Evolutionary conservation across 176 grass and related monocot genomes (phyloP).

Genomic region (Ampelocalamus luodianensis): DNA sequence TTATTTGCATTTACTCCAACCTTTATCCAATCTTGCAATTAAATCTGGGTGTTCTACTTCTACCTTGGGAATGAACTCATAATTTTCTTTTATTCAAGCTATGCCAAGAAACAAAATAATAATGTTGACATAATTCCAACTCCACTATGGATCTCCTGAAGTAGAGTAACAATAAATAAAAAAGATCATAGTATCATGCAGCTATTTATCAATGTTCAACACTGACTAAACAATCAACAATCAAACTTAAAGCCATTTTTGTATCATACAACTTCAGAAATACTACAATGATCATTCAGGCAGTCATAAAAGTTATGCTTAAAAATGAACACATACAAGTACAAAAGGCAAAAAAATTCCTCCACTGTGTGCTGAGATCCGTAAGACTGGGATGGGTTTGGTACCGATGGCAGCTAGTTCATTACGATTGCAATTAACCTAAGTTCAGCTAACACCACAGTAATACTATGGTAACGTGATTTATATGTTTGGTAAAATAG

Average conservation of each 20-base stretch:
- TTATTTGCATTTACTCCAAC: neutral
- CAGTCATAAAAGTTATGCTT: slow-evolving; percentile 1
- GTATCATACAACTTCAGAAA: neutral
- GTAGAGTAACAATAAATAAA: neutral
- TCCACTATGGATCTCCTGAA: neutral
- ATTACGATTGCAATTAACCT: neutral
- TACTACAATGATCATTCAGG: neutral
- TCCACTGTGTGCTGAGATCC: neutral
- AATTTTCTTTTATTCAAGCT: slow-evolving; percentile 13
- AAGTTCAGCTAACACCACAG: neutral
- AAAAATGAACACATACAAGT: slow-evolving; percentile 16
- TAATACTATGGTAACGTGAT: neutral
- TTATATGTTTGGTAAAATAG: neutral
- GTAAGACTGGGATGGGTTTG: neutral
- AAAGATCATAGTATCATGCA: slow-evolving; percentile 5
- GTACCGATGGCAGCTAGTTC: slow-evolving; percentile 18
- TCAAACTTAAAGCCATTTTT: neutral
- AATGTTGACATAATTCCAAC: neutral
- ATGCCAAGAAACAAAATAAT: neutral
- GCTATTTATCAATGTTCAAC: slow-evolving; percentile 11
- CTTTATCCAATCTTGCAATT: slow-evolving; percentile 10
- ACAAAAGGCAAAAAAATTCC: neutral
- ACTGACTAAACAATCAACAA: neutral
- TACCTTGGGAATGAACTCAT: neutral
- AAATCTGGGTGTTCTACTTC: neutral